Base-by-base conservation (phyloP, 495 filamentous ascomycete species). In the Bathelium albidoporum region DNA sequence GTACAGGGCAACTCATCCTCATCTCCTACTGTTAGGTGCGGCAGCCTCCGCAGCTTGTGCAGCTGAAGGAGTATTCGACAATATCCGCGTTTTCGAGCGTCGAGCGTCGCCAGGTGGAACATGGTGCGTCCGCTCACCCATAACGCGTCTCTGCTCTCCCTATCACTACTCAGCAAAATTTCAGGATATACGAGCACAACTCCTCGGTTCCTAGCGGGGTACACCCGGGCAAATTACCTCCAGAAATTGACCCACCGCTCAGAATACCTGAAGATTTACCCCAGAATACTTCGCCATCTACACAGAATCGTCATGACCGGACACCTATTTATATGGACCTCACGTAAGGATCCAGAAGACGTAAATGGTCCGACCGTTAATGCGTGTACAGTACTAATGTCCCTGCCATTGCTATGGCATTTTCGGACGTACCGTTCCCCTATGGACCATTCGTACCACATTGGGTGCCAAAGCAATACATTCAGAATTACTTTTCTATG, bases 371-470 rank as follows among this genome's bases (percentile, higher is more conserved):
- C 39, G 32, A 14, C 59, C 12, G 52, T 12, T 32, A 18, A 49
- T 20, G 3, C n/a, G 43, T 20, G 10, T 34, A 28, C 49, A 80
- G 78, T 32, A 80, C 79, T 22, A 82, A 82, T 62, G 78, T 81
- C 0, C 79, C 78, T 16, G 73, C 74, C 20, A 77, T 80, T 32
- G 79, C 78, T 61, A 82, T 82, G 79, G 75, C 68, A 49, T 79
- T 80, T 52, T 81, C 79, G 3, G 78, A 81, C 60, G 12, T 64
- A 22, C 73, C 71, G 1, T 82, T 82, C 61, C 67, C 79, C 10
- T 80, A 80, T 63, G 79, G 80, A 1, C 79, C 80, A 9, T 81
- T 82, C 70, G 74, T 73, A 18, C 78, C 79, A 0, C 78, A 82
- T 61, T 71, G 76, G 58, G 67, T 82, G 14, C 75, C 80, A 0